Conservation (phyloP, 352 stramenopile genomes). For the Globisporangium emineosum region DNA sequence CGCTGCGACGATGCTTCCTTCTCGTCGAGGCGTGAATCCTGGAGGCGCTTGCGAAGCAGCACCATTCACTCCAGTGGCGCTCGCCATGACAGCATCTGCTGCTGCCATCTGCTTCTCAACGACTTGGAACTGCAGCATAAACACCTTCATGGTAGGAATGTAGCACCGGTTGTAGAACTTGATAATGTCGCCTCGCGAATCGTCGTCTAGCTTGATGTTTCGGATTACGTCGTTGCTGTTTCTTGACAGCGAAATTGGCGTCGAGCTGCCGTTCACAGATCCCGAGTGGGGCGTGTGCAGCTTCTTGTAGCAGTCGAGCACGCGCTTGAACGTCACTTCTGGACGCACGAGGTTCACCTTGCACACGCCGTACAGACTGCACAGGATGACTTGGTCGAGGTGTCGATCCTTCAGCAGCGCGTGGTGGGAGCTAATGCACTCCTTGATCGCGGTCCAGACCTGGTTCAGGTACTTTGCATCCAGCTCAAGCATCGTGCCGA, state of each 20-base stretch:
- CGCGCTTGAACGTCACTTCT: conserved; percentile 73
- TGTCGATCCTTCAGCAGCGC: conserved; percentile 69
- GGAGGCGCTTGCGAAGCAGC: conserved; percentile 20
- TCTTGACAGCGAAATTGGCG: conserved; percentile 28
- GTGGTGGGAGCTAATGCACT: conserved; percentile 66
- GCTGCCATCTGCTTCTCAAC: conserved; percentile 82
- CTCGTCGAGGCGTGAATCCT: conserved; percentile 40
- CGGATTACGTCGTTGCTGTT: conserved; percentile 67
- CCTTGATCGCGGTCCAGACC: conserved; percentile 84
- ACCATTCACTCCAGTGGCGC: conserved; percentile 22
- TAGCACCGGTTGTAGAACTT: conserved; percentile 89
- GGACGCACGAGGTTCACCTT: conserved; percentile 75
- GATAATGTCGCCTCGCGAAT: conserved; percentile 79
- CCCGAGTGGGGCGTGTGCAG: conserved; percentile 34
- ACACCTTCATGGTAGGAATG: conserved; percentile 81
- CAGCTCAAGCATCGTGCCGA: conserved; percentile 66
- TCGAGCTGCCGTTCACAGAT: conserved; percentile 23
- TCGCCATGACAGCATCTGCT: conserved; percentile 56
- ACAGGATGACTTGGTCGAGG: conserved; percentile 79
- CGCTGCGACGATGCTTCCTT: conserved; percentile 37
- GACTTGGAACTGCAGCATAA: conserved; percentile 82
- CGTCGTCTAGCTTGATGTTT: conserved; percentile 69
- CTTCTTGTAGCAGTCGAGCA: conserved; percentile 78
- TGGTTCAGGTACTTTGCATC: conserved; percentile 79
- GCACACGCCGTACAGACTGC: conserved; percentile 82